These are phyloP conservation scores for Barnettozyma californica DNA, from an alignment of 805 yeast species.

Conservation along the genomic window DNA sequence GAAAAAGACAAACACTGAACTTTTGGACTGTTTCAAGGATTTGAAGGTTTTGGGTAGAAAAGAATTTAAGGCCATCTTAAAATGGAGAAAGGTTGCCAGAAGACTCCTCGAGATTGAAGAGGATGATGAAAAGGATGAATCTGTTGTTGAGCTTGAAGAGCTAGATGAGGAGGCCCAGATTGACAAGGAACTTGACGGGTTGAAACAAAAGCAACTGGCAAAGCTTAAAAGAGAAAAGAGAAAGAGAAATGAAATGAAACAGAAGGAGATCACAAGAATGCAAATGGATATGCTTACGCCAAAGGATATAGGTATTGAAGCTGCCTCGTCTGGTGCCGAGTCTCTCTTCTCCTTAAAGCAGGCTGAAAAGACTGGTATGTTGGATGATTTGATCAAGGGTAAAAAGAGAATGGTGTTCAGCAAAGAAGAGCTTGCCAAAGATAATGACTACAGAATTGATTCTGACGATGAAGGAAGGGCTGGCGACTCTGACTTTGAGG, in stretches of 20 bases:
- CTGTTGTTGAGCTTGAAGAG: slow-evolving; percentile 52
- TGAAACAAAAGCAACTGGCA: slow-evolving; percentile 65
- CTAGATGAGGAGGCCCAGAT: slow-evolving; percentile 86
- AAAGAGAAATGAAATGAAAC: slow-evolving; percentile 73
- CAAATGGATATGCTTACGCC: slow-evolving; percentile 96
- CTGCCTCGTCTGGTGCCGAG: slow-evolving; percentile 73
- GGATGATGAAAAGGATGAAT: slow-evolving; percentile 39
- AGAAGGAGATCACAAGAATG: slow-evolving; percentile 83
- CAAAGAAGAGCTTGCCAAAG: slow-evolving; percentile 48
- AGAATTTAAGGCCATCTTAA: slow-evolving; percentile 79
- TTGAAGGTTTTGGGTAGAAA: slow-evolving; percentile 90
- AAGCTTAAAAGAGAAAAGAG: slow-evolving; percentile 77
- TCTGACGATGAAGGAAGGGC: slow-evolving; percentile 37
- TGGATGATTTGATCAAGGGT: slow-evolving; percentile 71
- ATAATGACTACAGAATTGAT: slow-evolving; percentile 52
- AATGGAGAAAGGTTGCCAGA: slow-evolving; percentile 87
- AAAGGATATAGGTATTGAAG: slow-evolving; percentile 88
- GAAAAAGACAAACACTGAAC: slow-evolving; percentile 73
- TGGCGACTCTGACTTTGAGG: slow-evolving; percentile 38
- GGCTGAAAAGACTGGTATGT: slow-evolving; percentile 85
- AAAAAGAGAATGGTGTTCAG: slow-evolving; percentile 58
- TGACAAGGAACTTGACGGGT: slow-evolving; percentile 73
- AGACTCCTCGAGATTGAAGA: slow-evolving; percentile 60
- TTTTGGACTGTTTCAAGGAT: slow-evolving; percentile 82
- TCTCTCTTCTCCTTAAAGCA: slow-evolving; percentile 74